Base-by-base conservation (phyloP, 306 rosid genomes). In the Cucurbita maxima region DNA sequence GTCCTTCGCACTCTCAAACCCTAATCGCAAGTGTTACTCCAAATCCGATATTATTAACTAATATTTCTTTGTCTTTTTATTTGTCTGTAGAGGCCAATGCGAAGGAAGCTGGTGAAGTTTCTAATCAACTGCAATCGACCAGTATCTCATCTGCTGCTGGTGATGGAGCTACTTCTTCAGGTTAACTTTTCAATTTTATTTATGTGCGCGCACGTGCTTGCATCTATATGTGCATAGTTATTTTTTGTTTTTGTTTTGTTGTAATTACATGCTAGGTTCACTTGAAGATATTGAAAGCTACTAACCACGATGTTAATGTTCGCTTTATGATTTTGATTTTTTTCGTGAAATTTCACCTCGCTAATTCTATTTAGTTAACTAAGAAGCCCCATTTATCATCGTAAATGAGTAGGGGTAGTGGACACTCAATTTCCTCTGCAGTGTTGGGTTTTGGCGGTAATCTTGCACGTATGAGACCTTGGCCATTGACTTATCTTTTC, bases 141-240 rank as follows among this genome's bases (percentile, higher is more conserved):
- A 86, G 87, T 58, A 82, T 95, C 47, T 81, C 92, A 45, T 83
- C 91, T 5, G 83, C 89, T 20, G 71, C 78, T 47, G 81, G 82
- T 30, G 90, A 79, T 81, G 99, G 88, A 52, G 99, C 96, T 76
- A 83, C 97, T 82, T 76, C 97, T 70, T 91, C 99, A 62, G 99
- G 99, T 86, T 20, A n/a, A 50, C 51, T 38, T 54, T 7, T 38
- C 52, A 55, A 38, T 5, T 62, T 38, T 62, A 18, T 61, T 38
- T 40, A n/a, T 59, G 11, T 62, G 70, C 16, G 47, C 7, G 48
- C 38, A 50, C 16, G 47, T 15, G 48, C 37, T 7, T 61, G 22
- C 14, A 36, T 61, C 20, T 61, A 16, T 50, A 13, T 71, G 8
- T 40, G 14, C 1, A 10, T 62, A 40, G 50, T 64, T 25, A 25